Base-by-base conservation (phyloP, 305 asterid species). In the Fraxinus nigra region DNA sequence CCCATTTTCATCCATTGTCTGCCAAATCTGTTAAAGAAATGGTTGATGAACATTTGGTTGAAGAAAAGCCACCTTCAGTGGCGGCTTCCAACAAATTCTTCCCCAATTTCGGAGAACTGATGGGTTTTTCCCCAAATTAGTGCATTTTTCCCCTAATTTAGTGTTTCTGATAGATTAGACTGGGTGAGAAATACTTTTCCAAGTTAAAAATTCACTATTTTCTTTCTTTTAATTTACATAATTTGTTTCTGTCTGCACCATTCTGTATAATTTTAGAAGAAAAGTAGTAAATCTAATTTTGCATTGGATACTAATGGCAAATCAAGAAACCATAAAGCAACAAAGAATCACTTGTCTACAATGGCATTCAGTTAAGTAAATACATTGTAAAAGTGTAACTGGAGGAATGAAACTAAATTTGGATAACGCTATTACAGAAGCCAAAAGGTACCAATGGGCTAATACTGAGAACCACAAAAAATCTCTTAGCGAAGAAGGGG, bases 1-100 rank as follows among this genome's bases (percentile, higher is more conserved):
- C 83, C 30, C 85, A 84, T 84, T 94, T 89, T 82, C 97, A 93
- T 78, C 98, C 98, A 0, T 85, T 94, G 59, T 93, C 98, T 43
- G 92, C 91, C 14, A 88, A 67, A 82, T 93, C 98, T 65, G 96
- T 90, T 30, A 87, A 85, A 78, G 90, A 90, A 59, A 82, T 94
- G 89, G 90, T 94, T 28, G 92, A 93, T 59, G 92, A 93, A 59
- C 82, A 86, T 78, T 85, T 92, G 84, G 85, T 76, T 10, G 81
- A 81, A 26, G 82, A 56, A 37, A 43, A 65, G 46, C 76, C 56
- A 0, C 22, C 24, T 7, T 77, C 83, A 1, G 82, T 40, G 81
- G 79, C 87, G 82, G 83, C 70, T 80, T 82, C 91, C 59, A 20
- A 74, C 35, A 77, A 70, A 4, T 78, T 90, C 28, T 83, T 93